Evolutionary conservation across 2,329 filamentous ascomycete species (phyloP), one percentile per base, ranked within the genome.

Genomic region (Ascochyta rabiei): DNA sequence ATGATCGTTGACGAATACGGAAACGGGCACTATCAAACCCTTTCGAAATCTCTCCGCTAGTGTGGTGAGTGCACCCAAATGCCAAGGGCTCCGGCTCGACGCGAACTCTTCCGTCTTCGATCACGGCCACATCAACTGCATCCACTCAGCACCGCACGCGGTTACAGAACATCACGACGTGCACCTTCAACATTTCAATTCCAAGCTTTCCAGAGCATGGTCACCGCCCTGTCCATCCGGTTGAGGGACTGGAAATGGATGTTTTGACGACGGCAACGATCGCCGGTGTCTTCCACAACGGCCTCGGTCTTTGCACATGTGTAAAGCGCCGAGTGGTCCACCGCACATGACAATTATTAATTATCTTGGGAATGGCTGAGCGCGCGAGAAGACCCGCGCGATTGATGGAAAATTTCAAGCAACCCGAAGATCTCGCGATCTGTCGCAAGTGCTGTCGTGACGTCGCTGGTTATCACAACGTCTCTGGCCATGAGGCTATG

Each of bases 1-100:
- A 28, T 31, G 38, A 33, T 53, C 16, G 21, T 37, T 16, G 33
- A 38, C 24, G 6, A 19, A 34, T 21, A 21, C 31, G 31, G n/a
- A 28, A 18, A n/a, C 15, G 9, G 33, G 21, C 42, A 37, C 44
- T 53, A 44, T 53, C 50, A 53, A 53, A 42, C 28, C 49, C 28
- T 46, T 31, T 42, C 42, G 37, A 42, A 48, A 2, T 30, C 37
- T 16, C 26, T 42, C 30, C 44, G 44, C 50, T 53, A 48, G 50
- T 53, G 24, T 23, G 28, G 28, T 30, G 12, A 30, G 31, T 12
- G 23, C 38, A 38, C 50, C 13, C 24, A 33, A 48, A 48, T 13
- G 31, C 4, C 24, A 47, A 44, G 44, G n/a, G 28, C 13, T 41
- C 44, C 33, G 21, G 30, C 10, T 19, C 39, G 38, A 28, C 28